A percentile compares a stretch with the other conserved stretches of the same genome.
Conservation (phyloP, 345 rosid species). For the Eucalyptus paniculata region DNA sequence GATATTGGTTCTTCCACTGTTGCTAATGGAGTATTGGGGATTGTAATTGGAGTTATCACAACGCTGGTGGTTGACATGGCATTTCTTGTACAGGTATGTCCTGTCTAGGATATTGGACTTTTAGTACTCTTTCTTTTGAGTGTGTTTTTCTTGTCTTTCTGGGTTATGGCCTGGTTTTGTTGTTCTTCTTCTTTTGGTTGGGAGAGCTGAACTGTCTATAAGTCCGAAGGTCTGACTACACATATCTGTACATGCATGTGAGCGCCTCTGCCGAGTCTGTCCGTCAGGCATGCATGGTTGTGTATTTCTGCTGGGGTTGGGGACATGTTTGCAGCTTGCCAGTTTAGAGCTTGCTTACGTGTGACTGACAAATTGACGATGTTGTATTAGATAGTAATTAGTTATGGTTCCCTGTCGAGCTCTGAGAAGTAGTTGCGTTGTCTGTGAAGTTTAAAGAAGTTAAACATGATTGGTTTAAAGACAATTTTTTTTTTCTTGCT, state of each 20-base stretch:
- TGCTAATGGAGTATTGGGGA: slow-evolving; percentile 98
- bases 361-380: not conserved
- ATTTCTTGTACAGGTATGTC: slow-evolving; percentile 84
- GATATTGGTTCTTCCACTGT: slow-evolving; percentile 98
- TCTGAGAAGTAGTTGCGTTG: not conserved
- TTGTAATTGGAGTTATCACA: slow-evolving; percentile 94
- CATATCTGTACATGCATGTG: not conserved
- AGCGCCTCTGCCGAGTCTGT: not conserved
- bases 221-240: not conserved
- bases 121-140: not conserved
- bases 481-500: not conserved
- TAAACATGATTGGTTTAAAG: not conserved
- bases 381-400: not conserved
- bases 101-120: not conserved
- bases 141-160: not conserved
- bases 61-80: slow-evolving; percentile 98
- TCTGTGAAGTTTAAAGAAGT: not conserved
- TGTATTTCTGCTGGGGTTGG: not conserved
- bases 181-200: not conserved
- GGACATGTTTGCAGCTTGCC: not conserved
- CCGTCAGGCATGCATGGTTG: not conserved
- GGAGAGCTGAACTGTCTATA: not conserved
- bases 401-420: not conserved
- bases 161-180: not conserved
- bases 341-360: not conserved